Evolutionary conservation across 2,329 filamentous ascomycete genomes (phyloP), one percentile per base, ranked within the genome.

Genomic region (Aspergillus tanneri): DNA sequence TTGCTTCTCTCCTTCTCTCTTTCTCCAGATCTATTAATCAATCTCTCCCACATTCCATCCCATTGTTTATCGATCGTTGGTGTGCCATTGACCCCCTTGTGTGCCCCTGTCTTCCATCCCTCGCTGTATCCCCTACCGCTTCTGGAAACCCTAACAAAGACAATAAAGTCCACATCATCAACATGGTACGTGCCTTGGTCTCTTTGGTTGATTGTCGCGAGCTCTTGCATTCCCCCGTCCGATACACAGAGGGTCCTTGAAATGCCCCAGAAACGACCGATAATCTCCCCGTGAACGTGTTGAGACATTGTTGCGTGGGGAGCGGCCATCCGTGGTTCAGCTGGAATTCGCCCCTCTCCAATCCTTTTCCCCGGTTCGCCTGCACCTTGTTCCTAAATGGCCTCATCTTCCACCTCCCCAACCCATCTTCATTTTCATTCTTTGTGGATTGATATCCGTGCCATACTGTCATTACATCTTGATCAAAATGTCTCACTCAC

Each of bases 401-500:
- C 19, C 34, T 25, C 21, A 30, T 43, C 43, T 43, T 41, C 30
- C 19, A 19, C 39, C 23, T 52, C 46, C 28, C 30, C 46, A 14
- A 39, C 32, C 40, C 35, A n/a, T n/a, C 25, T 42, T 24, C 40
- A 8, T 34, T 24, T 16, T 19, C 18, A 14, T 41, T 41, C 39
- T 39, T 27, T 46, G 43, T 27, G 27, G 22, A 24, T 25, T 37
- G 35, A 16, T 28, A 16, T 21, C 37, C 14, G 27, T 43, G 22
- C 14, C 42, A 47, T 35, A 43, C 39, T n/a, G n/a, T 45, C 5
- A 21, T 8, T 39, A 27, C 51, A 54, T 49, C 37, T 56, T 57
- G 52, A 45, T 49, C 55, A 65, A 59, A 49, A 66, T 63, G 56
- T 52, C 60, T 40, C 50, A 51, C 59, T 59, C 60, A 57, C 53